Base-by-base conservation (phyloP, 495 filamentous ascomycete species). In the Bacidia rubella region DNA sequence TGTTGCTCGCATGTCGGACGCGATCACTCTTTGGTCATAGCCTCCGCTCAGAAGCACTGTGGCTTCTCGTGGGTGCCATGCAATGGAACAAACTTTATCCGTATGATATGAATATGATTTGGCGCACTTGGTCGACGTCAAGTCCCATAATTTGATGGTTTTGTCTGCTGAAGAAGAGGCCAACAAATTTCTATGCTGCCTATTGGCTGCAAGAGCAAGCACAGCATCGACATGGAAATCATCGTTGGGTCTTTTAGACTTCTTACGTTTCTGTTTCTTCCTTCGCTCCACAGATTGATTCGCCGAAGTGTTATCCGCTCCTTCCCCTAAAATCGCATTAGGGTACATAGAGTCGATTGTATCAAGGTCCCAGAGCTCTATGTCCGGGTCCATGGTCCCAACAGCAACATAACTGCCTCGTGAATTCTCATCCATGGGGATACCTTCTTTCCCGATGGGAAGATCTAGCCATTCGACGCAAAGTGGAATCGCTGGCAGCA, bases 321-420 rank as follows among this genome's bases (percentile, higher is more conserved):
- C 77, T 9, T 80, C 82, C n/a, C 92, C 92, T 25, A 99, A 81
- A 51, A 99, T 94, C 4, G 90, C 90, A 60, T 95, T 89, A 20
- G 93, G 92, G 64, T 93, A 97, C 85, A 99, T 93, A 74, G 82
- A 83, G 70, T 99, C 92, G 40, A 99, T 79, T 1, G 85, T 81
- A 63, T 97, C 92, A 41, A 99, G 73, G 65, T 99, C 87, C 92
- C 92, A 99, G 41, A 99, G 79, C 72, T 99, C 92, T 58, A 99
- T 97, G 62, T 99, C 92, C 1, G 92, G 89, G 60, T 97, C 92
- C 75, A 97, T 93, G 1, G 93, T 97, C 49, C 92, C 92, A 43
- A 97, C 78, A 9, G 93, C 92, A 23, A 93, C 87, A 55, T 90
- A 95, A 69, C 94, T 99, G 4, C 80, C 90, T 39, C 62, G 68